A percentile compares a stretch with the other conserved stretches of the same genome.
phyloP scores from a whole-genome alignment of 805 yeast species.

The Myxozyma mucilagina region DNA sequence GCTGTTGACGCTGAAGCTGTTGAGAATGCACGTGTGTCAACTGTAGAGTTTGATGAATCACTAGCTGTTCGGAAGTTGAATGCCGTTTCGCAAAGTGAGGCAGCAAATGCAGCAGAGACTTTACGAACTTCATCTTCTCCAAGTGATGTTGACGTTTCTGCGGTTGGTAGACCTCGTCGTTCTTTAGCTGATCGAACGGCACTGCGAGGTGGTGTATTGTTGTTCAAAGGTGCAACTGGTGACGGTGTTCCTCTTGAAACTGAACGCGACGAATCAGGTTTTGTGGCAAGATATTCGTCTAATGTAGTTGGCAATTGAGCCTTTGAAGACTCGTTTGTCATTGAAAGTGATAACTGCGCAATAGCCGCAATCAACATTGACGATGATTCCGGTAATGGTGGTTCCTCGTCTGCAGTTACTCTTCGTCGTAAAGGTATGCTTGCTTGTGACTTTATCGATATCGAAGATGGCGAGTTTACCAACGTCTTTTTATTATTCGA shows the following conservation, averaged over 20 bases:
- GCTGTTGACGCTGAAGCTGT: constrained; percentile 17
- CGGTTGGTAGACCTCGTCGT: neutral
- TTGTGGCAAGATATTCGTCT: neutral
- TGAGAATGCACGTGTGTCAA: constrained; percentile 12
- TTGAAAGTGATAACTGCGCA: constrained; percentile 8
- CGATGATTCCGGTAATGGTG: constrained; percentile 23
- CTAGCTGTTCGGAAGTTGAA: constrained; percentile 21
- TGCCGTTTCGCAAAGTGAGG: constrained; percentile 22
- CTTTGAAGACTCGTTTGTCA: neutral
- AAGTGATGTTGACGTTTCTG: neutral
- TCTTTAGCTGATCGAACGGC: constrained; percentile 24
- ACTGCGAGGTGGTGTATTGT: neutral
- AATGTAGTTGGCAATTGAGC: neutral
- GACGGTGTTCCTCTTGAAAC: constrained; percentile 1
- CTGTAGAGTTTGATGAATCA: constrained; percentile 6
- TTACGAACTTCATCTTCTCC: constrained; percentile 27
- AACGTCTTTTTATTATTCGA: neutral
- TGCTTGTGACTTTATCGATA: constrained; percentile 11
- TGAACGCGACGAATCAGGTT: neutral
- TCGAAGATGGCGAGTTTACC: constrained; percentile 8
- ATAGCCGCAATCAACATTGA: constrained; percentile 16
- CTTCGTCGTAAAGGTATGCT: neutral
- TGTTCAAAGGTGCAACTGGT: constrained; percentile 1
- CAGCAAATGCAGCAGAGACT: constrained; percentile 28
- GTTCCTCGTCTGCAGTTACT: constrained; percentile 4